Evolutionary conservation across 495 filamentous ascomycete species (phyloP).

Genomic region (Xylaria telfairii): DNA sequence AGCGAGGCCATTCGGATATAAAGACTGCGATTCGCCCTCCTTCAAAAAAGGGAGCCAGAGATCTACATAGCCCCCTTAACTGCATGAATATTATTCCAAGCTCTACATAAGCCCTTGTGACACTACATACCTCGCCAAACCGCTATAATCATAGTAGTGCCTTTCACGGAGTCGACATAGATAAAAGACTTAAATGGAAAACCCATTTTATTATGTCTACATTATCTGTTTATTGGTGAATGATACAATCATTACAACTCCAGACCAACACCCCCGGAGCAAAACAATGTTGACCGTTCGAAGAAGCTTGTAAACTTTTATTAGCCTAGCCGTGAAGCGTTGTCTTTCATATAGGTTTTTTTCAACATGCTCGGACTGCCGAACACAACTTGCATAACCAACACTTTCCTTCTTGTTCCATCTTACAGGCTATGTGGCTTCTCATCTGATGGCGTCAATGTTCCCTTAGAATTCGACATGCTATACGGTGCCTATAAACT

Average conservation of each 20-base stretch:
- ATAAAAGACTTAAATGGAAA: neutral
- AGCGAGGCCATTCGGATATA: too few species aligned
- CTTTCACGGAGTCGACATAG: too few species aligned
- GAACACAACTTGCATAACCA: neutral
- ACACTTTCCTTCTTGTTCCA: neutral
- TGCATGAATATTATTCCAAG: too few species aligned
- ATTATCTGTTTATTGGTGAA: neutral
- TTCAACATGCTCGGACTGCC: neutral
- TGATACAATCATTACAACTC: too few species aligned
- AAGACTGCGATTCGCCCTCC: too few species aligned
- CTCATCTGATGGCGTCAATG: slow-evolving; percentile 57
- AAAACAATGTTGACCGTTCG: neutral
- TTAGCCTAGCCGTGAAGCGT: neutral
- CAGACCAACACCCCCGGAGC: neutral
- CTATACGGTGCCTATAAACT: slow-evolving; percentile 64
- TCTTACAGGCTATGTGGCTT: slow-evolving; percentile 29
- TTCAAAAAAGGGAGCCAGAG: too few species aligned
- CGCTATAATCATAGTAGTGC: too few species aligned
- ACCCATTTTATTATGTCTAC: neutral
- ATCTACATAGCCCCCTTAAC: too few species aligned
- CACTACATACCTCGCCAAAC: too few species aligned
- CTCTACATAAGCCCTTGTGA: too few species aligned
- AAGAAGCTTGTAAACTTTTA: neutral
- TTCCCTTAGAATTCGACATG: slow-evolving; percentile 65
- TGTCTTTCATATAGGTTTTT: neutral